phyloP scores from a whole-genome alignment of 345 rosid species.

The Bretschneidera sinensis region DNA sequence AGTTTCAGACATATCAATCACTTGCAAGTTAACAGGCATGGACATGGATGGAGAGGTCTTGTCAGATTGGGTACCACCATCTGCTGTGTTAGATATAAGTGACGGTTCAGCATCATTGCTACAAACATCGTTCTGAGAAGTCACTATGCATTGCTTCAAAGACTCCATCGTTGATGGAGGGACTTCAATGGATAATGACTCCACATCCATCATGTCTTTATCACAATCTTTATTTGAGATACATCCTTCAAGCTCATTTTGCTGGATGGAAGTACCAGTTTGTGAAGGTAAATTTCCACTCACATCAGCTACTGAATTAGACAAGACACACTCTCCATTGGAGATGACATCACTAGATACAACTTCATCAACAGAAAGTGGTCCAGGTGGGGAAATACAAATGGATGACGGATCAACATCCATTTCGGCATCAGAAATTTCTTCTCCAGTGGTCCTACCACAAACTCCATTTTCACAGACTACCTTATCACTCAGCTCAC shows the following conservation, averaged over 20 bases:
- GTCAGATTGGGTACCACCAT: slow-evolving; percentile 1
- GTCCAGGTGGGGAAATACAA: slow-evolving; percentile 10
- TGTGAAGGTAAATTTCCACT: background rate
- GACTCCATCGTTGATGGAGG: slow-evolving; percentile 8
- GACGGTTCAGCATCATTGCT: slow-evolving; percentile 10
- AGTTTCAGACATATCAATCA: slow-evolving; percentile 3
- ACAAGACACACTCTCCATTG: slow-evolving; percentile 10
- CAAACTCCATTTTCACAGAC: slow-evolving; percentile 2
- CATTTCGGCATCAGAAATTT: slow-evolving; percentile 17
- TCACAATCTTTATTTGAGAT: slow-evolving; percentile 1
- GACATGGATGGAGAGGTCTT: slow-evolving; percentile 7
- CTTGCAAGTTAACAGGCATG: slow-evolving; percentile 5
- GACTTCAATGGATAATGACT: background rate
- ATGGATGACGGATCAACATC: slow-evolving; percentile 19
- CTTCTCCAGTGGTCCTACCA: slow-evolving; percentile 19
- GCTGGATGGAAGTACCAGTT: slow-evolving; percentile 6
- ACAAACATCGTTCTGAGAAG: slow-evolving; percentile 1
- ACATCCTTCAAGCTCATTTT: slow-evolving; percentile 6
- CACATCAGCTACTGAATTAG: slow-evolving; percentile 1
- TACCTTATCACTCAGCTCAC: slow-evolving; percentile 9
- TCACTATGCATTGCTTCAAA: slow-evolving; percentile 6
- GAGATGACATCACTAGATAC: slow-evolving; percentile 16
- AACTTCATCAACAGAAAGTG: slow-evolving; percentile 15
- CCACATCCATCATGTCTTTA: slow-evolving; percentile 10
- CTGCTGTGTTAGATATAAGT: background rate